Evolutionary conservation across 2,329 filamentous ascomycete genomes (phyloP).

Genomic region (Dichotomopilus funicola): DNA sequence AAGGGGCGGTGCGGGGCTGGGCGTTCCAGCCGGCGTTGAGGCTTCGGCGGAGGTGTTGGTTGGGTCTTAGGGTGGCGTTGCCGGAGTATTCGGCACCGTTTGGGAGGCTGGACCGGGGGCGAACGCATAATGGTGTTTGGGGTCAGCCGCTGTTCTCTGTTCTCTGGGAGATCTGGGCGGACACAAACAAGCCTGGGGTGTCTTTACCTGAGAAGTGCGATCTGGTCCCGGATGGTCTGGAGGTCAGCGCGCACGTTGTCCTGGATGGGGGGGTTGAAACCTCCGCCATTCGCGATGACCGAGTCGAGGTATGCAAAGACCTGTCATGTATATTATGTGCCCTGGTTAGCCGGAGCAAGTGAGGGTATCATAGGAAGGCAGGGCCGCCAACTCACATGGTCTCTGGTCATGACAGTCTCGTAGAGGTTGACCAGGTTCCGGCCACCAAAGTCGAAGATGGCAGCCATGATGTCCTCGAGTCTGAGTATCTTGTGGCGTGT

Average conservation of each 20-base stretch:
- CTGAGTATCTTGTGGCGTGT: neutral
- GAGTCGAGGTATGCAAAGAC: neutral
- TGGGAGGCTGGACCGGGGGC: neutral
- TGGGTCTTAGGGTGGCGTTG: neutral
- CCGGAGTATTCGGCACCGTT: neutral
- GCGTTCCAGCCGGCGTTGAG: neutral
- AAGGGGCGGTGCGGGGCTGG: no score
- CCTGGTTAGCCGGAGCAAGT: neutral
- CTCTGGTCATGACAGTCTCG: neutral
- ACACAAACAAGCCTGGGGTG: no score
- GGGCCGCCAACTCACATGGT: neutral
- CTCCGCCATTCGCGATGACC: neutral
- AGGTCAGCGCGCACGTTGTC: neutral
- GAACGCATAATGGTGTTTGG: neutral
- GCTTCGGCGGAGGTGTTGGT: neutral
- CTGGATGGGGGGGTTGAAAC: neutral
- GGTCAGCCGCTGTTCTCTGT: neutral
- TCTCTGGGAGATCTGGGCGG: neutral
- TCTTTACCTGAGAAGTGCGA: neutral
- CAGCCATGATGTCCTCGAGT: neutral
- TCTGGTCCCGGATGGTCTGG: neutral
- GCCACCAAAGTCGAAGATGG: neutral
- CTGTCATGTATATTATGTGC: neutral
- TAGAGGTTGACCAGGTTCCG: neutral
- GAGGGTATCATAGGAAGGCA: no score